Evolutionary conservation across 1,139 yeast species (phyloP).

Genomic region (Candida albicans): DNA sequence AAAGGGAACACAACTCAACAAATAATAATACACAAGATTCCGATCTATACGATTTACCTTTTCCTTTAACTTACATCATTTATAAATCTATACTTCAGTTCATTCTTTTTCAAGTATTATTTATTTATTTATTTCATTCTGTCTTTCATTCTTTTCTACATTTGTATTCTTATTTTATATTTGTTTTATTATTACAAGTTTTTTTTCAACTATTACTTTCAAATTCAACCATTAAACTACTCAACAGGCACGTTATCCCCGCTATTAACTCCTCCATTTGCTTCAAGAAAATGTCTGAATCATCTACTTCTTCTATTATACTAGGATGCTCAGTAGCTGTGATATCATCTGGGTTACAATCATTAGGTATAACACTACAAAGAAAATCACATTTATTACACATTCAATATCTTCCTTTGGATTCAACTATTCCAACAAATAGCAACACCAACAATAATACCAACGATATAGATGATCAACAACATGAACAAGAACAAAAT

Average conservation of each 20-base stretch:
- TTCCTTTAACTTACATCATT: too few relatives aligned
- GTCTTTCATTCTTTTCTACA: too few relatives aligned
- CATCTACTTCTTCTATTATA: constrained; percentile 26
- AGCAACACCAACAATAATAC: constrained; percentile 8
- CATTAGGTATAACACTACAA: constrained; percentile 81
- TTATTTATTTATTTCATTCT: too few relatives aligned
- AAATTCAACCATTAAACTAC: neutral
- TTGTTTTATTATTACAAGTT: too few relatives aligned
- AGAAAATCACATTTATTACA: constrained; percentile 67
- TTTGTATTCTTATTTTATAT: too few relatives aligned
- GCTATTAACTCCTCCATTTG: neutral
- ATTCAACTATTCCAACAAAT: constrained; percentile 14
- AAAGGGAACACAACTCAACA: too few relatives aligned
- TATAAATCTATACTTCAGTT: too few relatives aligned
- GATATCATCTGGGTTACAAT: constrained; percentile 76
- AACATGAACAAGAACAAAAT: constrained; percentile 9
- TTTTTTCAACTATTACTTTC: too few relatives aligned
- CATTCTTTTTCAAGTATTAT: too few relatives aligned
- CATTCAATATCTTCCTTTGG: constrained; percentile 18
- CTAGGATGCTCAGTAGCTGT: constrained; percentile 76
- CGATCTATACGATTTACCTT: too few relatives aligned
- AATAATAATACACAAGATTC: too few relatives aligned
- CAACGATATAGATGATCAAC: neutral
- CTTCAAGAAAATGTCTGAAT: constrained; percentile 8
- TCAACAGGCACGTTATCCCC: neutral